Evolutionary conservation across 441 rosid species (phyloP).

Genomic region (Gossypium davidsonii): DNA sequence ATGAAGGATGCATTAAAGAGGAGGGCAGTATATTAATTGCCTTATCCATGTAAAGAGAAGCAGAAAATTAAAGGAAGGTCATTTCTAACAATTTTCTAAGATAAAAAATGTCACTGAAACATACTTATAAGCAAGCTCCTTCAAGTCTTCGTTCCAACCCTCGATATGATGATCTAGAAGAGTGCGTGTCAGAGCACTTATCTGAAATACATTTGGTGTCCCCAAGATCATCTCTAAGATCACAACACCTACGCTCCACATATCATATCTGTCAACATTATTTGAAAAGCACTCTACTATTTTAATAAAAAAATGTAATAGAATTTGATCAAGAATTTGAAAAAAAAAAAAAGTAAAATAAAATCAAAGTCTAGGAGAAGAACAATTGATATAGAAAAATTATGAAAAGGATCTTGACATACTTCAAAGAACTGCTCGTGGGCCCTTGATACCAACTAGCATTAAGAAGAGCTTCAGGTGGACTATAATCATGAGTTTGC

Average conservation of each 20-base stretch:
- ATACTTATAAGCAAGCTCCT: slow-evolving; percentile 92
- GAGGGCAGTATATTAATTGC: neutral
- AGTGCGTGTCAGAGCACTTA: slow-evolving; percentile 60
- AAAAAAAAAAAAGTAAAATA: neutral
- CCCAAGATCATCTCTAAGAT: slow-evolving; percentile 88
- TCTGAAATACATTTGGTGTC: slow-evolving; percentile 82
- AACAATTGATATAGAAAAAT: slow-evolving; percentile 4
- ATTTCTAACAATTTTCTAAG: slow-evolving; percentile 7
- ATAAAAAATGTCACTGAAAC: slow-evolving; percentile 15
- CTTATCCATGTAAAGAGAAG: slow-evolving; percentile 1
- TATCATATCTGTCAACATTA: slow-evolving; percentile 60
- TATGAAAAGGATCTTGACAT: slow-evolving; percentile 22
- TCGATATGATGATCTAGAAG: slow-evolving; percentile 79
- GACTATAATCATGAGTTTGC: slow-evolving; percentile 84
- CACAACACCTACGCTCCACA: slow-evolving; percentile 98
- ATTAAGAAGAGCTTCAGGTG: slow-evolving; percentile 89
- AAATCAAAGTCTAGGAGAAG: slow-evolving; percentile 6
- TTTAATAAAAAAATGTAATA: neutral
- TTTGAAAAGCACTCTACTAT: neutral
- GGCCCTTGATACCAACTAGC: slow-evolving; percentile 78
- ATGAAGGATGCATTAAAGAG: neutral
- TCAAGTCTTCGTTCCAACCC: slow-evolving; percentile 82
- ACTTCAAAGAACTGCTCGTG: slow-evolving; percentile 51
- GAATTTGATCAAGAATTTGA: neutral
- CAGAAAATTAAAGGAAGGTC: neutral